Evolutionary conservation across 805 yeast genomes (phyloP), one percentile per base, ranked within the genome.

Genomic region (Teunomyces atbi): DNA sequence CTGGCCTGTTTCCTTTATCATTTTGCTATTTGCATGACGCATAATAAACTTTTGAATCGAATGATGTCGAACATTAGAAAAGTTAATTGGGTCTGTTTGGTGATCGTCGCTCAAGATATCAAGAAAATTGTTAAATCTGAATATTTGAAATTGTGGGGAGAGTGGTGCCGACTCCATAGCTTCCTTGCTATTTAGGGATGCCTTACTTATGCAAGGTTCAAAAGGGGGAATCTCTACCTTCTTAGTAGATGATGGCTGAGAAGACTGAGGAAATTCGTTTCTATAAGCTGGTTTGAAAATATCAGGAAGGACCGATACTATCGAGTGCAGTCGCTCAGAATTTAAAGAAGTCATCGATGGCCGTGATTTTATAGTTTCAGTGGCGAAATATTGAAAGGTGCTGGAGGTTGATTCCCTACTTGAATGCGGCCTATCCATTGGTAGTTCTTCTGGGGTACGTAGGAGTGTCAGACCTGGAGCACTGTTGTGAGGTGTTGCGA

Each of bases 81-180:
- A 71, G 44, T 63, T 70, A 8, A 69, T 58, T 0, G 76, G 69
- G 50, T 72, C 77, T 38, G 59, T 58, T 10, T 50, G 49, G 35
- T 64, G 74, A 37, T 65, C 68, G 10, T 58, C 66, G 15, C 58
- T 41, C 7, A 71, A 33, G 7, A 63, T 55, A 12, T 62, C 65
- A 16, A 71, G 57, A 45, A 65, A 71, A 36, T 55, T 59, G 41
- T 61, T 57, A 45, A 55, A 72, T n/a, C 71, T 45, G 44, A 62
- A 57, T 1, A 58, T 46, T 43, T 65, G 67, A 43, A 64, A 65
- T 3, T 53, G 45, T 1, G 73, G 73, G 5, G 65, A 52, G 11
- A 50, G 47, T 12, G 71, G 53, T 12, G 45, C 46, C 5, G 45
- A 34, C 18, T 53, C 52, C 46, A 70, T 51, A 1, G 55, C 41